phyloP scores from a whole-genome alignment of 2,329 filamentous ascomycete species.

The Apiospora hydei region DNA sequence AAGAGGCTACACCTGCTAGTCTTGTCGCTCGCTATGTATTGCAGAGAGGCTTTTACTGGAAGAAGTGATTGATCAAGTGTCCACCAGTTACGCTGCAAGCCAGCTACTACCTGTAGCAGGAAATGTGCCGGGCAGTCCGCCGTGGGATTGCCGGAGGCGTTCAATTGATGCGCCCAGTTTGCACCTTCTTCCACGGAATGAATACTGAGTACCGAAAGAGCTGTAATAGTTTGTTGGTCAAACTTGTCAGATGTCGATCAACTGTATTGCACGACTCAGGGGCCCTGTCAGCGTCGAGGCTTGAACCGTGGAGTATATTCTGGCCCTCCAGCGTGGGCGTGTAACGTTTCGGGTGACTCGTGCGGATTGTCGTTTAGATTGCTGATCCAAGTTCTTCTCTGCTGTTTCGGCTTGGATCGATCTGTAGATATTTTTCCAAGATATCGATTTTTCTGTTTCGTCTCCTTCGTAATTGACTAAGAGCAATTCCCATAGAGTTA shows the following conservation, averaged over 20 bases:
- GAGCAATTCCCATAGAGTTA: not conserved
- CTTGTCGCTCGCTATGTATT: not conserved
- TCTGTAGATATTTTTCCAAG: not conserved
- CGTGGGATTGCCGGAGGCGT: constrained; percentile 1
- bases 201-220: not conserved
- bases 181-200: not conserved
- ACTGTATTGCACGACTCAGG: not conserved
- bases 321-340: not conserved
- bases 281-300: not conserved
- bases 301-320: not conserved
- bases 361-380: not conserved
- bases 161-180: constrained; percentile 1
- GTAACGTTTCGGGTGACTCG: constrained; percentile 14
- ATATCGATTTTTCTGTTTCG: not conserved
- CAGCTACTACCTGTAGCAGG: not conserved
- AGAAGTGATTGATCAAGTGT: constrained; percentile 10
- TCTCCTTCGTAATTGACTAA: not conserved
- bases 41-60: not conserved
- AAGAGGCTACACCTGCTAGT: not conserved
- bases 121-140: not conserved
- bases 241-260: not conserved
- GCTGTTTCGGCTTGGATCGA: not conserved
- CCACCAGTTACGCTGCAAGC: not conserved
- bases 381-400: not conserved
- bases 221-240: not conserved